Base-by-base conservation (phyloP, 805 yeast species). In the Starmerella vitae region DNA sequence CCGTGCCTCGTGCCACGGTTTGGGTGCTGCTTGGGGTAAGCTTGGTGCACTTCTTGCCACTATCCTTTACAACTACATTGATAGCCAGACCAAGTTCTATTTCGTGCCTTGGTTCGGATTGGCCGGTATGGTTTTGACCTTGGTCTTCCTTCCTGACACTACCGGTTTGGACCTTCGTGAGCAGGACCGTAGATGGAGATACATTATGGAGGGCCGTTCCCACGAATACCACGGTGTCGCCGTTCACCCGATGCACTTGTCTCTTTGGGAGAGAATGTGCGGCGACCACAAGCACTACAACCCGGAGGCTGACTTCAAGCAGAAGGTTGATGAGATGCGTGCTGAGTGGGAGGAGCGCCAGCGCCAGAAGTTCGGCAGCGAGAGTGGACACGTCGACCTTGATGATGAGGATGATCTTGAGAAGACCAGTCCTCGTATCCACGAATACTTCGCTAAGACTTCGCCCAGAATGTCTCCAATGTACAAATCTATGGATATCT, bases 1-100 rank as follows among this genome's bases (percentile, higher is more conserved):
- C 59, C 72, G 80, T 63, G 74, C 78, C 26, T 65, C 77, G 39
- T 78, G 78, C 27, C 79, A 74, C 54, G 80, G 80, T 57, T 52
- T 74, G 42, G 70, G 76, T 46, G 78, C 79, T 46, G 79, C 79
- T 31, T 47, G 64, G 42, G 80, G 80, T 65, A 74, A 74, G 63
- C 63, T 67, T 44, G 79, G 79, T 56, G 78, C 78, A 36, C 67
- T 74, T 45, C 62, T 72, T 53, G 78, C 79, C n/a, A 44, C 58
- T 12, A 51, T 60, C 32, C 51, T 59, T 22, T 60, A 56, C 54
- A 58, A 59, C 53, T 60, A 60, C 54, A 58, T 60, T 37, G 39
- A 37, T 34, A 47, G 38, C 31, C 60, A 57, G 49, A 50, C 54
- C 39, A 53, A 51, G 47, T 60, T 59, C 56, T 52, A 56, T 53